Percentiles rank a stretch among this genome's conserved stretches.
These are phyloP conservation scores for Chrysopogon serrulatus DNA, from an alignment of 176 grass and related monocot genomes.

Conservation along the genomic window DNA sequence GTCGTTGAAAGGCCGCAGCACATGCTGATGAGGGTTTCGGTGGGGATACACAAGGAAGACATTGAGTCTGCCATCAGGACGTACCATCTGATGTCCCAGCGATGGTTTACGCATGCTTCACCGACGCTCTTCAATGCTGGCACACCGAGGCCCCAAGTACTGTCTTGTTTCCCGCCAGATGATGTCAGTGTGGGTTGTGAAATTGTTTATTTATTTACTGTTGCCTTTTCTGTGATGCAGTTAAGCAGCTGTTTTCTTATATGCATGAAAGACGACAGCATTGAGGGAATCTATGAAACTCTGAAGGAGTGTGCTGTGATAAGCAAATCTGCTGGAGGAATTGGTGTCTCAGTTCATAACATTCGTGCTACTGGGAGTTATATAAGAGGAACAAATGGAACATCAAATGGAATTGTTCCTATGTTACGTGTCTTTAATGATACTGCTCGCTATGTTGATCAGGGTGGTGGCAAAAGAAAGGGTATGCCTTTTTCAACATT, in stretches of 20 bases:
- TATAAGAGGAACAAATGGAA: slow-evolving; percentile 85
- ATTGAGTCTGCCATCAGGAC: slow-evolving; percentile 74
- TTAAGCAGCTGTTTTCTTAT: slow-evolving; percentile 94
- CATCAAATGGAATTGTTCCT: slow-evolving; percentile 87
- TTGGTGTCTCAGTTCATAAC: slow-evolving; percentile 85
- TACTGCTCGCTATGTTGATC: slow-evolving; percentile 97
- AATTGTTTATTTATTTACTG: slow-evolving; percentile 10
- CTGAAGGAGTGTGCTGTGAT: slow-evolving; percentile 91
- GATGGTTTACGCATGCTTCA: slow-evolving; percentile 97
- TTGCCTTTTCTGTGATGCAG: slow-evolving; percentile 27
- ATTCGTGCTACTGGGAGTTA: slow-evolving; percentile 81
- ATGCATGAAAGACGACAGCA: slow-evolving; percentile 99
- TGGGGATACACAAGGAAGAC: slow-evolving; percentile 96
- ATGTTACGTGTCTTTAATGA: slow-evolving; percentile 95
- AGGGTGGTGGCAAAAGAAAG: slow-evolving; percentile 92
- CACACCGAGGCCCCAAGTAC: slow-evolving; percentile 84
- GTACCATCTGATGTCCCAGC: slow-evolving; percentile 93
- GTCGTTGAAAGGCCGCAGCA: slow-evolving; percentile 83
- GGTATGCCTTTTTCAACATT: slow-evolving; percentile 28
- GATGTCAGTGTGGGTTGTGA: not conserved
- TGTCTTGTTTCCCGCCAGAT: not conserved
- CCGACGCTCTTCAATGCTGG: slow-evolving; percentile 93
- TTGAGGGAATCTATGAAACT: slow-evolving; percentile 97
- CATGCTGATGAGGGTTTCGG: slow-evolving; percentile 97
- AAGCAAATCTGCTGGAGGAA: slow-evolving; percentile 94